These are phyloP conservation scores for Aspergillus niger DNA, from an alignment of 2,329 filamentous ascomycete genomes.

Conservation along the genomic window DNA sequence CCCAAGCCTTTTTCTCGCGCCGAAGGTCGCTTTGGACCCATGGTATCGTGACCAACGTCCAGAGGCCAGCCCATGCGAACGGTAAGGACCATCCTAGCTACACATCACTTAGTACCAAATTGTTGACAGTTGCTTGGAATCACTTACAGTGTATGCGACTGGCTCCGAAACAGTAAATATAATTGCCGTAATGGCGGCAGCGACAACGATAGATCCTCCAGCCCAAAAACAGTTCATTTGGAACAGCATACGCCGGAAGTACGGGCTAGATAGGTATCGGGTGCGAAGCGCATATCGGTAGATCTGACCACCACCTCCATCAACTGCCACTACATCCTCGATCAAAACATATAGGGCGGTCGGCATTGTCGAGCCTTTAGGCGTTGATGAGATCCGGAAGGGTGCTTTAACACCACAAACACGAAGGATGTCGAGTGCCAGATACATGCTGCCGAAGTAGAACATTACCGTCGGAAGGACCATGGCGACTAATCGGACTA, in stretches of 20 bases:
- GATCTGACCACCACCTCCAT: slow-evolving; percentile 60
- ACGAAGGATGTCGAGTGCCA: slow-evolving; percentile 46
- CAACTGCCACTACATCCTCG: slow-evolving; percentile 68
- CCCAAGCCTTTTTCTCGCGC: slow-evolving; percentile 48
- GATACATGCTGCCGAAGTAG: slow-evolving; percentile 47
- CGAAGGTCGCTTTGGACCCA: slow-evolving; percentile 50
- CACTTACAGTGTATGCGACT: slow-evolving; percentile 51
- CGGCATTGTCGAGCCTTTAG: slow-evolving; percentile 59
- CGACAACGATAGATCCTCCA: slow-evolving; percentile 52
- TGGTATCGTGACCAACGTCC: slow-evolving; percentile 49
- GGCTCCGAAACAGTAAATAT: slow-evolving; percentile 52
- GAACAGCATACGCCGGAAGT: slow-evolving; percentile 57
- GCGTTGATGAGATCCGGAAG: slow-evolving; percentile 65
- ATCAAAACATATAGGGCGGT: slow-evolving; percentile 66
- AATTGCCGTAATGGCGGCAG: slow-evolving; percentile 50
- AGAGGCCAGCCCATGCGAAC: slow-evolving; percentile 45
- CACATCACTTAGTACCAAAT: slow-evolving; percentile 9
- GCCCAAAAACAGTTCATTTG: slow-evolving; percentile 61
- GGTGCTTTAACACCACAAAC: slow-evolving; percentile 52
- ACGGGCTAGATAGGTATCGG: slow-evolving; percentile 56
- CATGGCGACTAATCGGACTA: slow-evolving; percentile 48
- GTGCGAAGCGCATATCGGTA: slow-evolving; percentile 55
- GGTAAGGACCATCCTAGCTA: slow-evolving; percentile 23
- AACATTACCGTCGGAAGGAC: slow-evolving; percentile 50
- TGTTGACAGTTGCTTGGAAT: not conserved